Evolutionary conservation across 1,284 basidiomycete genomes (phyloP), one percentile per base, ranked within the genome.

Genomic region (Apiotrichum sp.): DNA sequence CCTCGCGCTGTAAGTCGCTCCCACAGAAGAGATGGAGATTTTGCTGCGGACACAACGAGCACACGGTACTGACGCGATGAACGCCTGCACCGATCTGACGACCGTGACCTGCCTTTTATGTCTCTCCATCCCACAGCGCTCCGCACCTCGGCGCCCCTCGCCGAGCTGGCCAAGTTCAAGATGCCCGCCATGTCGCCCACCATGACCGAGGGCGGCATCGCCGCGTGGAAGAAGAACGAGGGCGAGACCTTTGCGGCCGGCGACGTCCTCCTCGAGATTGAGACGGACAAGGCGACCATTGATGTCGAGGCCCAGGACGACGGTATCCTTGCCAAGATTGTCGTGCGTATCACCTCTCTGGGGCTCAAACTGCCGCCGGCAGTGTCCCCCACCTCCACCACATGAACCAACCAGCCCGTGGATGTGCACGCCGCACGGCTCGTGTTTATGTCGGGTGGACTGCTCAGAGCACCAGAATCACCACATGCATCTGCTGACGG

Each of bases 161-260:
- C 83, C 78, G 93, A 87, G 47, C 84, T 97, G 63, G 81, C 86
- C 65, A 90, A 87, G 77, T 96, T 98, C 80, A 81, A 86, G 65
- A 97, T 98, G 93, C 95, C 95, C 57, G 95, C 93, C 68, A 98
- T 98, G 96, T 96, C 92, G 65, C 95, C 95, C 50, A 98, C 95
- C 61, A 99, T 99, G 95, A 93, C 92, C 10, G 95, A 98, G 80
- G 96, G 96, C 65, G 96, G 95, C 65, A 96, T 99, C 74, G 89
- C 95, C 50, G 81, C 82, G 45, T 99, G 96, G 96, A 98, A 97
- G 82, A 89, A 91, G 81, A 86, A 89, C 77, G 91, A 96, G 77
- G 96, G 96, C 58, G 93, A 98, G 67, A 61, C 84, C 6, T 99
- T 93, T 76, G 67, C 86, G 8, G 84, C 87, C 6, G 93, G 95